Evolutionary conservation across 768 basidiomycete species (phyloP), one percentile per base, ranked within the genome.

Genomic region (Lactarius sanguifluus): DNA sequence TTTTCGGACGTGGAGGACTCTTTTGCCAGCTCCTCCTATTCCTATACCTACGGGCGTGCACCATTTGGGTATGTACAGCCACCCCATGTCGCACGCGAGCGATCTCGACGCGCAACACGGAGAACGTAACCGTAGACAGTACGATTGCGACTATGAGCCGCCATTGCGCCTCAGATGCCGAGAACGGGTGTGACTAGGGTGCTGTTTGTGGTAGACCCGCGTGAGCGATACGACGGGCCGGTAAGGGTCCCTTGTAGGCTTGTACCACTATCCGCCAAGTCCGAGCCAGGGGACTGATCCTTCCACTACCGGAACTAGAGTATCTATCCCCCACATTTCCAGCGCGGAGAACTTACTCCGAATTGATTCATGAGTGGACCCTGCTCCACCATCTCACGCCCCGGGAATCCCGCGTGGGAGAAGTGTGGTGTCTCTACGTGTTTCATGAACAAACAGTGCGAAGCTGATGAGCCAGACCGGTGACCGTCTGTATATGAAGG

Each of bases 1-100:
- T 62, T 62, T 18, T 20, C 34, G 18, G 12, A 9, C 15, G 13
- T 55, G 16, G 34, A 41, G 36, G 61, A 56, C 34, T 56, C 13
- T 18, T 62, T 38, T 40, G 34, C 57, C 5, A 40, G 23, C 57
- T 58, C 13, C 16, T 58, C 36, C 55, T 57, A 18, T 57, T 36
- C 12, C 34, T 18, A 20, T 58, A 3, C 57, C 36, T 1, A 18
- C 30, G 9, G 5, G 12, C n/a, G 5, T 25, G 36, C 57, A n/a
- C 10, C 13, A 58, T 25, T 30, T 58, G 9, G n/a, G 36, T 16
- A 12, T 58, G n/a, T 58, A 40, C 34, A 58, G n/a, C 5, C 57
- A 36, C 8, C 32, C 32, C 23, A 25, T 56, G 30, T 32, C 30
- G 30, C 30, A 32, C 30, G 30, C 32, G 20, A 57, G 56, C 18